A percentile compares a stretch with the other conserved stretches of the same genome.
Conservation (phyloP, 441 rosid species). For the Brassica balearica region DNA sequence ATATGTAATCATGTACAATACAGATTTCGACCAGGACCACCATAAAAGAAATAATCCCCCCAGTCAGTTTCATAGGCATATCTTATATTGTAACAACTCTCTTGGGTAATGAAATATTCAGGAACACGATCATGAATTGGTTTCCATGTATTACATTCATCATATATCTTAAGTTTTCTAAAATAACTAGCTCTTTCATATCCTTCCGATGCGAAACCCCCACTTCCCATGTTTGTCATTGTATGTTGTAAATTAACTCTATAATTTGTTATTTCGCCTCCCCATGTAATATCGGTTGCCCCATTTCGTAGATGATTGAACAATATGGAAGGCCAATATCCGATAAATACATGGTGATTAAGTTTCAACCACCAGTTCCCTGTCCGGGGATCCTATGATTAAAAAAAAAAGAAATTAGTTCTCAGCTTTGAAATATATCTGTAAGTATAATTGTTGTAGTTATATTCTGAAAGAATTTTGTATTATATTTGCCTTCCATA, state of each 20-base stretch:
- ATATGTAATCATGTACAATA: neutral
- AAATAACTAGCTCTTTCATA: neutral
- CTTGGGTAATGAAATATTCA: neutral
- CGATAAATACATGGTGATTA: neutral
- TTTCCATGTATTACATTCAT: neutral
- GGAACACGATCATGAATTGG: neutral
- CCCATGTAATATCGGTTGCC: neutral
- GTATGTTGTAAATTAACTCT: conserved; percentile 17
- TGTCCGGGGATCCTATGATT: neutral
- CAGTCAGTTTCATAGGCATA: neutral
- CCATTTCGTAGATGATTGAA: neutral
- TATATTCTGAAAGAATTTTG: neutral
- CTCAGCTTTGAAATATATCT: neutral
- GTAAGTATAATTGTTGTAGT: neutral
- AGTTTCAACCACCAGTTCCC: conserved; percentile 22
- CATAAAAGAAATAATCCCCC: neutral
- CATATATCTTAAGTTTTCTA: neutral
- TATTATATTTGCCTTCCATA: neutral
- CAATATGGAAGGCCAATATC: conserved; percentile 9
- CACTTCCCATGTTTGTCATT: conserved; percentile 24
- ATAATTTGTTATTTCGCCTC: conserved; percentile 15
- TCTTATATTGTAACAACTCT: conserved; percentile 1
- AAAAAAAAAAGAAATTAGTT: neutral
- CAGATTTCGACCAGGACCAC: neutral
- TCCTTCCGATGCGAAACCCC: neutral